Evolutionary conservation across 345 rosid species (phyloP).

Genomic region (Populus davidiana): DNA sequence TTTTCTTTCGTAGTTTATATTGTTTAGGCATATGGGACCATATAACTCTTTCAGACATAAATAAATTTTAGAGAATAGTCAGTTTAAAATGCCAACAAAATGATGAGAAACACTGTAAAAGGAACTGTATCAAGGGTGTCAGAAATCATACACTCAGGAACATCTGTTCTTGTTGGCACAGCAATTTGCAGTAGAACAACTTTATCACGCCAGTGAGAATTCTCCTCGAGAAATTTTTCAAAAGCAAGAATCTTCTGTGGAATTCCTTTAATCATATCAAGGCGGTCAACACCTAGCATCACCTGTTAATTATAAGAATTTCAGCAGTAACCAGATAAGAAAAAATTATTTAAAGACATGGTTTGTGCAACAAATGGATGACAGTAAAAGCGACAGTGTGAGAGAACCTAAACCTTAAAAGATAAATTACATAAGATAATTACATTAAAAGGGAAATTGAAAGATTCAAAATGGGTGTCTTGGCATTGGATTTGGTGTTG

Average conservation of each 20-base stretch:
- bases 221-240: constrained; percentile 98
- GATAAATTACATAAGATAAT: background rate
- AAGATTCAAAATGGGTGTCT: no score
- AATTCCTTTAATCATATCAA: constrained; percentile 99
- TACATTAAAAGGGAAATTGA: background rate
- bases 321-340: background rate
- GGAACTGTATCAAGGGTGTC: constrained; percentile 13
- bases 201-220: constrained; percentile 87
- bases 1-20: background rate
- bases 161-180: constrained; percentile 99
- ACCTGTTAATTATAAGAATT: constrained; percentile 47
- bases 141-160: constrained; percentile 82
- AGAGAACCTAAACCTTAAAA: background rate
- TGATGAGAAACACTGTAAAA: background rate
- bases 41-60: constrained; percentile 1
- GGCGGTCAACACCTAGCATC: constrained; percentile 99
- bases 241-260: constrained; percentile 98
- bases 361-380: background rate
- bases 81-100: background rate
- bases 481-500: background rate
- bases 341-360: background rate
- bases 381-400: background rate
- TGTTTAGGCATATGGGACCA: background rate
- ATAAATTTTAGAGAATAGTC: background rate
- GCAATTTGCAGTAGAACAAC: constrained; percentile 98